Conservation (phyloP, 2,329 filamentous ascomycete genomes). For the Microsporum canis region DNA sequence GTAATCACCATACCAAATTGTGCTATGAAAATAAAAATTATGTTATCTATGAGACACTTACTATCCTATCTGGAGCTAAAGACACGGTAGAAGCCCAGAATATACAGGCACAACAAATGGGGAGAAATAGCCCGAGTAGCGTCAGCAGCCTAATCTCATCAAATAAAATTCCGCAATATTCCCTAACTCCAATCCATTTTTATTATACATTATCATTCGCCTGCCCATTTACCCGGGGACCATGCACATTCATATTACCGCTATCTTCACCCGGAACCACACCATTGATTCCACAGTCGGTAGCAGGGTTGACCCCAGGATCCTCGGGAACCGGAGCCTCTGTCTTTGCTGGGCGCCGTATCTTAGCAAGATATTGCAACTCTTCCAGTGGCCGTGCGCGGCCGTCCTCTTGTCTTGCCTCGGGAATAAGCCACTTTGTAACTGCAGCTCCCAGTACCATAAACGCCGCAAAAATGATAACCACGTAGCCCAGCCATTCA, state of each 20-base stretch:
- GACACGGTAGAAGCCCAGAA: too few relatives aligned
- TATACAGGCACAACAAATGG: too few relatives aligned
- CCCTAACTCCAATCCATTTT: neutral
- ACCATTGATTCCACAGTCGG: neutral
- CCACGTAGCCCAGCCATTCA: slow-evolving; percentile 10
- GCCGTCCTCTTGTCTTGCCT: slow-evolving; percentile 9
- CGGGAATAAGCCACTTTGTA: slow-evolving; percentile 13
- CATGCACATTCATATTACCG: neutral
- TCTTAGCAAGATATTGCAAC: slow-evolving; percentile 16
- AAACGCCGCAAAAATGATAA: slow-evolving; percentile 14
- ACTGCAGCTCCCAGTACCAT: slow-evolving; percentile 12
- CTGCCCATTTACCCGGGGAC: neutral
- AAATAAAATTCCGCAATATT: neutral
- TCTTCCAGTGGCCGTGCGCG: slow-evolving; percentile 15
- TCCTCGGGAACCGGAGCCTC: neutral
- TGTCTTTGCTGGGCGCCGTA: slow-evolving; percentile 8
- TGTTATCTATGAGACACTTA: neutral
- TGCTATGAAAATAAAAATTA: neutral
- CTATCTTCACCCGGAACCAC: neutral
- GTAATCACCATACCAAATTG: neutral
- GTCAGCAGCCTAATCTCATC: too few relatives aligned
- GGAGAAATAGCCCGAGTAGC: too few relatives aligned
- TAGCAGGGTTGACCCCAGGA: too few relatives aligned
- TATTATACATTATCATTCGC: neutral
- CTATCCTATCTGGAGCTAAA: neutral